Percentiles rank a stretch among this genome's conserved stretches.
phyloP scores from a whole-genome alignment of 768 basidiomycete genomes.

The Termitomyces heimii region DNA sequence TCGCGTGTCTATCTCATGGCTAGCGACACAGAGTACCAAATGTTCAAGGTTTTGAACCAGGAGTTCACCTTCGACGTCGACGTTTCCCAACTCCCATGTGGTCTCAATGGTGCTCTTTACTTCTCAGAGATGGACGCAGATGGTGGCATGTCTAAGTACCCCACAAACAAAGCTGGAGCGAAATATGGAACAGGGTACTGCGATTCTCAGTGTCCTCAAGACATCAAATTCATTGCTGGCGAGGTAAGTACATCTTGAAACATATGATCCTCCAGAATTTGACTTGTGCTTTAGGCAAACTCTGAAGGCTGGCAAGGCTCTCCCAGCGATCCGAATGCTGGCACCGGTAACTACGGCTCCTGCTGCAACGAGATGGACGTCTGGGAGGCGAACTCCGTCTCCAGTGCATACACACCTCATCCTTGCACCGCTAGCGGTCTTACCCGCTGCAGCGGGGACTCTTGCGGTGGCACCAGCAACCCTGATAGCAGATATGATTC shows the following conservation, averaged over 20 bases:
- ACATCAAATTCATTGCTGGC: constrained; percentile 61
- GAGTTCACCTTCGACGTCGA: constrained; percentile 20
- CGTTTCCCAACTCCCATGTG: constrained; percentile 50
- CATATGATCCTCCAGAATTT: constrained; percentile 9
- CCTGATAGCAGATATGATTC: constrained; percentile 28
- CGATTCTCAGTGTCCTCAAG: constrained; percentile 58
- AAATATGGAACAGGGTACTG: constrained; percentile 61
- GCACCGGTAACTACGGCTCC: constrained; percentile 38
- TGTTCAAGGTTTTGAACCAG: constrained; percentile 10
- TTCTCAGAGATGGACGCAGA: constrained; percentile 50
- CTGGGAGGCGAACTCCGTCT: constrained; percentile 51
- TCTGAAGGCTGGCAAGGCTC: constrained; percentile 9
- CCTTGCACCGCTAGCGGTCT: constrained; percentile 35
- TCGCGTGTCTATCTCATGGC: constrained; percentile 46
- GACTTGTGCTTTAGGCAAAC: not conserved
- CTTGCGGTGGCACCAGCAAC: constrained; percentile 24
- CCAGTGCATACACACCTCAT: constrained; percentile 54
- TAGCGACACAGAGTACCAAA: constrained; percentile 35
- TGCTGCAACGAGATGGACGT: constrained; percentile 59
- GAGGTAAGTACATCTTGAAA: constrained; percentile 25
- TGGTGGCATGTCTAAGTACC: constrained; percentile 41
- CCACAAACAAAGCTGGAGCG: constrained; percentile 50
- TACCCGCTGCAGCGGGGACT: constrained; percentile 34
- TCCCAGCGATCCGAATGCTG: constrained; percentile 36
- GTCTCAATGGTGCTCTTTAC: constrained; percentile 37